Base-by-base conservation (phyloP, 768 basidiomycete species). In the Ramaria sp. region DNA sequence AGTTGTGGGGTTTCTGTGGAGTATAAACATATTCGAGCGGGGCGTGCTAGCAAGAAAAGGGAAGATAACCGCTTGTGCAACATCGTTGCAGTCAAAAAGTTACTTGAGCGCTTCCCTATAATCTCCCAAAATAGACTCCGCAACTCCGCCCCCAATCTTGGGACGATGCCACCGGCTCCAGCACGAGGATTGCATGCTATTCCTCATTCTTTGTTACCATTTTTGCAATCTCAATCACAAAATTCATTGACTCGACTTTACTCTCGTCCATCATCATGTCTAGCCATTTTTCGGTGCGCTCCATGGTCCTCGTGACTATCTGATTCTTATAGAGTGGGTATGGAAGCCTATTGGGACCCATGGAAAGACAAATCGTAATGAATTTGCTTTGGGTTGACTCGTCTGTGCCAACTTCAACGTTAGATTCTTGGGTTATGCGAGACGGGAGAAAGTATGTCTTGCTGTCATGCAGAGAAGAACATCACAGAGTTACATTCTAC, bases 361-460 rank as follows among this genome's bases (percentile, higher is more conserved):
- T 93, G 20, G 86, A 92, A 62, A 75, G 89, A 53, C 92, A 95
- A 64, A 71, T 94, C 25, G 78, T 91, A 30, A 86, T 94, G 83
- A 89, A 84, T 64, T 64, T 92, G 51, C 72, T 95, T 7, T 96
- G 93, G 92, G 74, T 93, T 27, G 93, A 95, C 63, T 77, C 79
- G 22, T 70, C 83, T 3, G 81, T 91, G 48, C 71, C 78, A 1
- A 67, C 72, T n/a, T 71, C 75, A 15, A 85, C 81, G 0, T 82
- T 91, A 81, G 69, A 75, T 5, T 78, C 80, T 16, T 90, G 90
- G 88, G 83, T 90, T 22, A 73, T 79, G 28, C 78, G 76, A 12
- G 86, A 88, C 60, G 77, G 79, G 58, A 83, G 75, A 77, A 78
- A 78, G 89, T 86, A 70, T 59, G 71, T 63, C 37, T 57, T 48